Evolutionary conservation across 331 rosid genomes (phyloP).

Genomic region (Spiraea crenata): DNA sequence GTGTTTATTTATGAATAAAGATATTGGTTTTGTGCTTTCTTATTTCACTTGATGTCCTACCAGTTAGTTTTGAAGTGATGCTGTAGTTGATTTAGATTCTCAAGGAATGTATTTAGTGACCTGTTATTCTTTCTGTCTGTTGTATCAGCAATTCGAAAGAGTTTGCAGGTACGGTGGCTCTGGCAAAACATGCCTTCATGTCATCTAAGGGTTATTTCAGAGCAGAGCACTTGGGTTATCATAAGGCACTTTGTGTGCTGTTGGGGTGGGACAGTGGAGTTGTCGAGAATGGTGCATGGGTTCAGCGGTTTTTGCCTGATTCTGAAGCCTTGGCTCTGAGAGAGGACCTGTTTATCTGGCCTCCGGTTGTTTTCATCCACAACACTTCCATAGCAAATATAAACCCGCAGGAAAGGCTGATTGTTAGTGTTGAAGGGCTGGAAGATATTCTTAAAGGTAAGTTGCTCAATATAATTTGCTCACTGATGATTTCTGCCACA

Average conservation of each 20-base stretch:
- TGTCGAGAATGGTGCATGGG: slow-evolving; percentile 29
- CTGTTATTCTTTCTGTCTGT: slow-evolving; percentile 13
- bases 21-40: neutral
- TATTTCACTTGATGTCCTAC: neutral
- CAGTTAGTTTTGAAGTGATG: neutral
- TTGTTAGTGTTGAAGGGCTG: slow-evolving; percentile 28
- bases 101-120: neutral
- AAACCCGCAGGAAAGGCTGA: slow-evolving; percentile 18
- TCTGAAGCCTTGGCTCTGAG: slow-evolving; percentile 33
- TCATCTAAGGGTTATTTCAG: slow-evolving; percentile 22
- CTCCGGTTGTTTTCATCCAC: slow-evolving; percentile 45
- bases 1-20: neutral
- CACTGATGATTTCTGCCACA: neutral
- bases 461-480: neutral
- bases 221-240: slow-evolving; percentile 52
- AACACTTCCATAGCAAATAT: slow-evolving; percentile 29
- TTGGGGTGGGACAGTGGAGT: slow-evolving; percentile 43
- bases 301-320: slow-evolving; percentile 24
- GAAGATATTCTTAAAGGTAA: slow-evolving; percentile 30
- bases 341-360: slow-evolving; percentile 48
- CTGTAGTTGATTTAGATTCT: slow-evolving; percentile 1
- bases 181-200: slow-evolving; percentile 31
- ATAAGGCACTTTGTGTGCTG: slow-evolving; percentile 45
- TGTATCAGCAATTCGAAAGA: slow-evolving; percentile 36
- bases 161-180: slow-evolving; percentile 25